A percentile compares a stretch with the other conserved stretches of the same genome.
phyloP scores from a whole-genome alignment of 345 rosid genomes.

The Eucalyptus curtisii region DNA sequence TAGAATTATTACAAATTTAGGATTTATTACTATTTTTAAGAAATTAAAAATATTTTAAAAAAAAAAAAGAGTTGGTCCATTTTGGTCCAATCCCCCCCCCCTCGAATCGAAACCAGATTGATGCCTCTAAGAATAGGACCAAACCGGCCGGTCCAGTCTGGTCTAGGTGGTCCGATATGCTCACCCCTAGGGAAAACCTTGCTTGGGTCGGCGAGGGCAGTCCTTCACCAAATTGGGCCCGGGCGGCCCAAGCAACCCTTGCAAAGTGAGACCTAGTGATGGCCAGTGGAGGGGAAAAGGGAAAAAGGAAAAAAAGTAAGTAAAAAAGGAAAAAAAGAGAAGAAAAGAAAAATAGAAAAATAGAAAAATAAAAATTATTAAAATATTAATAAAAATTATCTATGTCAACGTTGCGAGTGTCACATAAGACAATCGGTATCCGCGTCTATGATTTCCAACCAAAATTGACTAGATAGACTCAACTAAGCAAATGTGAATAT shows the following conservation, averaged over 20 bases:
- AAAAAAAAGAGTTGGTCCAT: rapidly evolving
- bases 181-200: rapidly evolving
- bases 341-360: rapidly evolving
- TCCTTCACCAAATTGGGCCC: rapidly evolving
- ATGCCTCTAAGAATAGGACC: no score
- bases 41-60: no score
- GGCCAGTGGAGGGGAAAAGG: not conserved
- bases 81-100: rapidly evolving
- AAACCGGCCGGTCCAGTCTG: rapidly evolving
- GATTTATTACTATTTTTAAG: no score
- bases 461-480: not conserved
- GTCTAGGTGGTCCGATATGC: rapidly evolving
- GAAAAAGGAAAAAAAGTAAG: no score
- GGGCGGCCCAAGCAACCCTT: not conserved
- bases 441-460: rapidly evolving
- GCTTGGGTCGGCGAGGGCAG: rapidly evolving
- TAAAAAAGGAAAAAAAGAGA: no score
- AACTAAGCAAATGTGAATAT: rapidly evolving
- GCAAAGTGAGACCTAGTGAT: rapidly evolving
- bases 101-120: rapidly evolving
- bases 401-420: rapidly evolving
- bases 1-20: no score
- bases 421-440: rapidly evolving
- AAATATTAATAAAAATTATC: no score
- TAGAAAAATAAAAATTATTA: no score